A percentile compares a stretch with the other conserved stretches of the same genome.
Evolutionary conservation across 441 rosid species (phyloP).

Genomic region (Eruca vesicaria): DNA sequence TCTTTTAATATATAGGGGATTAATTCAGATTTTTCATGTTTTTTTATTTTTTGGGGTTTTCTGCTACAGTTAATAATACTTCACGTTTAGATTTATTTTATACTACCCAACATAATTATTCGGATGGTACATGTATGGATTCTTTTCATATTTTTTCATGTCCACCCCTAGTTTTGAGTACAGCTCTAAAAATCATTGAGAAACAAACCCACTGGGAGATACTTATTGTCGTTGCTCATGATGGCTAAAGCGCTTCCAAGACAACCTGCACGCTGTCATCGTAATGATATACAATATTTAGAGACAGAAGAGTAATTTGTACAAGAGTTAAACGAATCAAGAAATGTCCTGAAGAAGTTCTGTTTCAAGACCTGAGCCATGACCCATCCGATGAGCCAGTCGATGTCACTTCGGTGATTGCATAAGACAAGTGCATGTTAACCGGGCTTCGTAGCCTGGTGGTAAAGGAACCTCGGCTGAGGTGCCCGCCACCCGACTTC

Average conservation of each 20-base stretch:
- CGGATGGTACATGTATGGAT: too few relatives aligned
- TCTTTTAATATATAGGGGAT: too few relatives aligned
- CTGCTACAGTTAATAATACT: too few relatives aligned
- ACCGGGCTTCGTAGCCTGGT: too few relatives aligned
- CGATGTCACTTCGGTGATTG: slow-evolving; percentile 74
- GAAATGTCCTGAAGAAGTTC: background rate
- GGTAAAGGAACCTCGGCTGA: too few relatives aligned
- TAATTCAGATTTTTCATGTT: too few relatives aligned
- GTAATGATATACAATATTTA: slow-evolving; percentile 17
- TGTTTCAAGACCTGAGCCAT: slow-evolving; percentile 59
- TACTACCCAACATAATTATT: too few relatives aligned
- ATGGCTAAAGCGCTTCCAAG: slow-evolving; percentile 64
- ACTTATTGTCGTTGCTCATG: slow-evolving; percentile 52
- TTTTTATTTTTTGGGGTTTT: too few relatives aligned
- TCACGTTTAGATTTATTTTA: too few relatives aligned
- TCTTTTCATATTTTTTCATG: too few relatives aligned
- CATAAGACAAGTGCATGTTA: slow-evolving; percentile 62
- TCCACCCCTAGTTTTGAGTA: background rate
- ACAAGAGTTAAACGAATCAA: background rate
- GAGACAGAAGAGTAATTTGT: background rate
- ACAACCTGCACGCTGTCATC: slow-evolving; percentile 59
- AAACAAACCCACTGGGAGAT: slow-evolving; percentile 55
- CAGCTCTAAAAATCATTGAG: background rate
- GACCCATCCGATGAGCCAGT: slow-evolving; percentile 75
- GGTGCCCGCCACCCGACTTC: too few relatives aligned